Evolutionary conservation across 2,329 filamentous ascomycete species (phyloP).

Genomic region (Bipolaris bicolor): DNA sequence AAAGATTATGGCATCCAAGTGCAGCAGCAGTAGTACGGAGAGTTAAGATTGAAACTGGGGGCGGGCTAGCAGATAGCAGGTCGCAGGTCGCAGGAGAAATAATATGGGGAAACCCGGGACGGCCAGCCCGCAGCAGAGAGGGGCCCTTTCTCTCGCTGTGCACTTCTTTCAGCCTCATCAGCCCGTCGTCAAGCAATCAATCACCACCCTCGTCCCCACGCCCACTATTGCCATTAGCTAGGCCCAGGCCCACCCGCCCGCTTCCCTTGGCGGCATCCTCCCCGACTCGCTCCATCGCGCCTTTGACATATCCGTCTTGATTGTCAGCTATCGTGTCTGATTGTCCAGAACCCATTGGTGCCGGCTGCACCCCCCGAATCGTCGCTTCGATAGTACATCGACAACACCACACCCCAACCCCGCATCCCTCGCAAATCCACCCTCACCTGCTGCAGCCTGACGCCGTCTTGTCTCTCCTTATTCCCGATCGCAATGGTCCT

Average conservation of each 20-base stretch:
- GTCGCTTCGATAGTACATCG: constrained; percentile 4
- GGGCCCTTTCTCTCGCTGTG: constrained; percentile 10
- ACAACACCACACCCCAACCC: constrained; percentile 5
- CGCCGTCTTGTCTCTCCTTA: not conserved
- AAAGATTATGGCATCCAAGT: too few species aligned
- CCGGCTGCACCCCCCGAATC: constrained; percentile 1
- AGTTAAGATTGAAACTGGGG: constrained; percentile 10
- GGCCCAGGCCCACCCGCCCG: not conserved
- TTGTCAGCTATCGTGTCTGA: too few species aligned
- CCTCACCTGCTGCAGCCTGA: not conserved
- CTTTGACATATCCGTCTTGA: too few species aligned
- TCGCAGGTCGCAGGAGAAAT: constrained; percentile 14
- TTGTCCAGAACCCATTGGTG: not conserved
- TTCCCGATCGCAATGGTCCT: constrained; percentile 71
- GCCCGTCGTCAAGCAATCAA: not conserved
- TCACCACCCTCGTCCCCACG: not conserved
- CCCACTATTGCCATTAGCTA: not conserved
- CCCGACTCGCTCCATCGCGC: too few species aligned
- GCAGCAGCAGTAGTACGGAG: not conserved
- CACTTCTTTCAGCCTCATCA: constrained; percentile 22
- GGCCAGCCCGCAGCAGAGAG: constrained; percentile 11
- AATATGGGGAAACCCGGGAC: constrained; percentile 23
- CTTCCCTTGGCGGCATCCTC: constrained; percentile 8
- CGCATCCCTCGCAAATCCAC: not conserved
- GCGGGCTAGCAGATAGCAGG: constrained; percentile 12